These are phyloP conservation scores for Boletus fagicola DNA, from an alignment of 768 basidiomycete species.

Conservation along the genomic window DNA sequence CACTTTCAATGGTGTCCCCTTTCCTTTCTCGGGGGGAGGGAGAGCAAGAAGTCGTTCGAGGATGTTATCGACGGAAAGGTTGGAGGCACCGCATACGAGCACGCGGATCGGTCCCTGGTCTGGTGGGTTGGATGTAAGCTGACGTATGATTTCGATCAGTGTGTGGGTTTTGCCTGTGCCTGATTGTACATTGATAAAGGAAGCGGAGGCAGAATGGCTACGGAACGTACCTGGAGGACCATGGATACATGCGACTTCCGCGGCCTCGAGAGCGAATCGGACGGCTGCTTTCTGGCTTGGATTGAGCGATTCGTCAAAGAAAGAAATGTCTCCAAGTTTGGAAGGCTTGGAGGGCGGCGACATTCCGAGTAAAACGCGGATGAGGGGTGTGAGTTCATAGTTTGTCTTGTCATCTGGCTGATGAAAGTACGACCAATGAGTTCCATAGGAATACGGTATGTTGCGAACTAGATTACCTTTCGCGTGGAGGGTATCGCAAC, in stretches of 20 bases:
- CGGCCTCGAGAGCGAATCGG: conserved; percentile 73
- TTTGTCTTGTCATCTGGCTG: conserved; percentile 42
- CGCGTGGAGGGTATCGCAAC: conserved; percentile 31
- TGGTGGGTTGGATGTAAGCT: conserved; percentile 54
- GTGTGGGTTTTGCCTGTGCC: conserved; percentile 97
- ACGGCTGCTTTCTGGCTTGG: conserved; percentile 83
- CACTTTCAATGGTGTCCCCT: conserved; percentile 47
- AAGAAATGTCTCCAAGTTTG: conserved; percentile 45
- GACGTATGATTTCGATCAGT: conserved; percentile 89
- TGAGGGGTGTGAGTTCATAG: conserved; percentile 48
- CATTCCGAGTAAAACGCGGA: conserved; percentile 72
- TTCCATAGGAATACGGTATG: neutral
- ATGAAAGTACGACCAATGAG: conserved; percentile 1
- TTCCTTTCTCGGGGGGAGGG: conserved; percentile 47
- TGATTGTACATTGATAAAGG: conserved; percentile 19
- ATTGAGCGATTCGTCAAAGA: conserved; percentile 79
- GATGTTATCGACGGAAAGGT: conserved; percentile 95
- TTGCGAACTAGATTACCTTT: conserved; percentile 14
- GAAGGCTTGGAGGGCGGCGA: conserved; percentile 42
- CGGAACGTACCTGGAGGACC: conserved; percentile 80
- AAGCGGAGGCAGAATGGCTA: neutral
- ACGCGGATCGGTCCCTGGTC: conserved; percentile 54
- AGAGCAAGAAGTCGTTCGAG: conserved; percentile 77
- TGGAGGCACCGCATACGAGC: conserved; percentile 90
- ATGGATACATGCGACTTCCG: conserved; percentile 89